These are phyloP conservation scores for Rosa rugosa DNA, from an alignment of 306 rosid species.

Conservation along the genomic window DNA sequence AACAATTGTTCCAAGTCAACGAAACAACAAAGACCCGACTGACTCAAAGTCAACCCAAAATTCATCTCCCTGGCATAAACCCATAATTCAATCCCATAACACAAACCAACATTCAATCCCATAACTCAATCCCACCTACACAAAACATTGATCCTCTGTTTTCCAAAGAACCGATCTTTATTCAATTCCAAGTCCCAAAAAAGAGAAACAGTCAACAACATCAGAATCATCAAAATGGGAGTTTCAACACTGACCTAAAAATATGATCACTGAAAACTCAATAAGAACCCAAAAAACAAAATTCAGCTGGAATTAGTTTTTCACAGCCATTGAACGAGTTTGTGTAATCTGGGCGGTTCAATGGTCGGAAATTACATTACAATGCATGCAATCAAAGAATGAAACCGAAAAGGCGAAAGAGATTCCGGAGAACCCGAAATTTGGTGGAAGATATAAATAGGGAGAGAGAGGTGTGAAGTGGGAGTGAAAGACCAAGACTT, in stretches of 20 bases:
- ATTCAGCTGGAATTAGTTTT: neutral
- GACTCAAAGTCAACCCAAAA: conserved; percentile 34
- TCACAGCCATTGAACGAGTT: too few relatives aligned
- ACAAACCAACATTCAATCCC: neutral
- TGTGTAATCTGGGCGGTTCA: too few relatives aligned
- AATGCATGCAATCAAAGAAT: neutral
- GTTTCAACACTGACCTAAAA: neutral
- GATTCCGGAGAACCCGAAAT: neutral
- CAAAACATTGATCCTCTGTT: neutral
- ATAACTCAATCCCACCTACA: neutral
- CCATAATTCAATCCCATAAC: neutral
- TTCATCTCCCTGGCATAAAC: neutral
- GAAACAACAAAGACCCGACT: neutral
- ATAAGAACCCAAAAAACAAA: neutral
- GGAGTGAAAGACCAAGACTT: neutral
- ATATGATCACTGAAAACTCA: neutral
- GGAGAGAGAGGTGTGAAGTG: neutral
- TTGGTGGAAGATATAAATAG: neutral
- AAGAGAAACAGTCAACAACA: neutral
- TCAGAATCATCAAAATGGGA: neutral
- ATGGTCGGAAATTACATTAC: neutral
- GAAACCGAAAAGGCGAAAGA: neutral
- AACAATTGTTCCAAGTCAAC: conserved; percentile 6
- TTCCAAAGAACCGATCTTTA: neutral
- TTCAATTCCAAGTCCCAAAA: neutral